Conservation (phyloP, 1,139 yeast species). For the Saccharomyces uvarum region DNA sequence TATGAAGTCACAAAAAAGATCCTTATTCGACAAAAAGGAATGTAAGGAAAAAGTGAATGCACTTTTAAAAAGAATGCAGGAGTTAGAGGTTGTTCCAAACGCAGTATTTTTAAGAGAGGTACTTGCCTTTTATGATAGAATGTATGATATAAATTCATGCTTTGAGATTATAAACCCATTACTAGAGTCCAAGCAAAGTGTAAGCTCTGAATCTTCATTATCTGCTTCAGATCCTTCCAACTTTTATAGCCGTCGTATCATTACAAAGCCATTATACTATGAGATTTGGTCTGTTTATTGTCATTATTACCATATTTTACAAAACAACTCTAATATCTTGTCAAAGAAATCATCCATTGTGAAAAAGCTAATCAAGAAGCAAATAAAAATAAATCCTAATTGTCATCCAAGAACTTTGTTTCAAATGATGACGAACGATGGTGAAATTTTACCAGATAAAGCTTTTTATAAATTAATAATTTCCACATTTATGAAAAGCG, state of each 20-base stretch:
- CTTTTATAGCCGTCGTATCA: slow-evolving; percentile 16
- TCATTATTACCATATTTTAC: slow-evolving; percentile 15
- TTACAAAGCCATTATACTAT: slow-evolving; percentile 18
- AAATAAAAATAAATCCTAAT: neutral
- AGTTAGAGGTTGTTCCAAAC: slow-evolving; percentile 11
- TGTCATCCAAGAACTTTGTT: slow-evolving; percentile 15
- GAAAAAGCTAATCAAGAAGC: slow-evolving; percentile 6
- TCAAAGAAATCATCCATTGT: neutral
- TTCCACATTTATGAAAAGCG: slow-evolving; percentile 16
- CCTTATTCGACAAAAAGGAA: neutral
- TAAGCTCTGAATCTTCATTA: neutral
- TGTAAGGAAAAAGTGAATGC: slow-evolving; percentile 7
- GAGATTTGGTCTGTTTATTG: slow-evolving; percentile 26
- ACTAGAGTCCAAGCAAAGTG: slow-evolving; percentile 7
- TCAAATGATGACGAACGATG: slow-evolving; percentile 17
- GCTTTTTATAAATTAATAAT: slow-evolving; percentile 16
- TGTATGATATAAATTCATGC: slow-evolving; percentile 15
- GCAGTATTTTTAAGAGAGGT: slow-evolving; percentile 18
- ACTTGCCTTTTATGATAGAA: slow-evolving; percentile 17
- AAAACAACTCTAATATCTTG: neutral
- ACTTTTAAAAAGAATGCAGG: slow-evolving; percentile 12
- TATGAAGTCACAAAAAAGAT: slow-evolving; percentile 2
- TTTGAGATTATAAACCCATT: slow-evolving; percentile 20
- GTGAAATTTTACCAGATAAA: slow-evolving; percentile 20
- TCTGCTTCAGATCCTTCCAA: neutral